phyloP scores from a whole-genome alignment of 192 early-diverging fungal species.

The Ambispora gerdemannii region DNA sequence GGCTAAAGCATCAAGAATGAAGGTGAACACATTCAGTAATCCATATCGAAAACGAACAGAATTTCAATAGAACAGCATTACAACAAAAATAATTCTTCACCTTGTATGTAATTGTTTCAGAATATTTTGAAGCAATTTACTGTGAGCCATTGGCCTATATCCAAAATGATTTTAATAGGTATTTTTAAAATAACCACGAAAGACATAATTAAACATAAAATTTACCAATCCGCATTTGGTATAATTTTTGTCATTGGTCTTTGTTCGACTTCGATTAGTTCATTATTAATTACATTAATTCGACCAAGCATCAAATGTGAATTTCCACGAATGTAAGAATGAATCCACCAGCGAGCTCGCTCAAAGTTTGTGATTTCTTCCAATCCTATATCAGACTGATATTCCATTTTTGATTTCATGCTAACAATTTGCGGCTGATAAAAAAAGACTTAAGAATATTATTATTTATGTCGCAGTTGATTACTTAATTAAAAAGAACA shows the following conservation, averaged over 20 bases:
- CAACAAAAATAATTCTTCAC: slow-evolving; percentile 3
- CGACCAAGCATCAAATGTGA: slow-evolving; percentile 35
- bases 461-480: neutral
- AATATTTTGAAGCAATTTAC: slow-evolving; percentile 33
- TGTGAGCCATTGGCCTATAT: slow-evolving; percentile 30
- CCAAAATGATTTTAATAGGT: neutral
- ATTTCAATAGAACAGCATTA: slow-evolving; percentile 11
- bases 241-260: slow-evolving; percentile 37
- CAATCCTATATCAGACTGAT: slow-evolving; percentile 28
- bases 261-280: slow-evolving; percentile 29
- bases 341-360: slow-evolving; percentile 35
- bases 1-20: neutral
- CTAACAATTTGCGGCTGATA: slow-evolving; percentile 26
- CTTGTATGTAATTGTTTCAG: slow-evolving; percentile 30
- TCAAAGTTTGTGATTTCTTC: slow-evolving; percentile 35
- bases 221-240: slow-evolving; percentile 31
- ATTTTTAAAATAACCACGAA: neutral
- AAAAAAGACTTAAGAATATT: neutral
- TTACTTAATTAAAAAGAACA: neutral
- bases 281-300: slow-evolving; percentile 33
- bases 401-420: slow-evolving; percentile 40
- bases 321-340: slow-evolving; percentile 34
- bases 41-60: neutral
- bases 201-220: neutral
- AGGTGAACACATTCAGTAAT: neutral